A percentile compares a stretch with the other conserved stretches of the same genome.
Conservation (phyloP, 176 grass and related monocot genomes). For the Zoysia japonica region DNA sequence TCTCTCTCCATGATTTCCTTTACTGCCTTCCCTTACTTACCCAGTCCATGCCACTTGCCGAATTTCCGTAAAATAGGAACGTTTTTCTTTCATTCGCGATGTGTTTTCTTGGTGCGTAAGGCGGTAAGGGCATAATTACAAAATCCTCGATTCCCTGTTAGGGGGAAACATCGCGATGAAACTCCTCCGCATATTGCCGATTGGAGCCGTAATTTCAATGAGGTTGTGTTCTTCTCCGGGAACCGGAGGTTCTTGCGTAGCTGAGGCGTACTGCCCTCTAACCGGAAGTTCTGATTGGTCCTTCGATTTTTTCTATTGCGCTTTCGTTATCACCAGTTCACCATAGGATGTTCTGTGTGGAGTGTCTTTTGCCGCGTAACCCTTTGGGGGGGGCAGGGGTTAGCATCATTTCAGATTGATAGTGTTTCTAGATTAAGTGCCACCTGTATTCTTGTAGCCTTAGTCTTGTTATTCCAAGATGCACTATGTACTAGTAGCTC, state of each 20-base stretch:
- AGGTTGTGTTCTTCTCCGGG: slow-evolving; percentile 8
- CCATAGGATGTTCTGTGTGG: not conserved
- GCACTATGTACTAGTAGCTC: not conserved
- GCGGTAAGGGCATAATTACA: not conserved
- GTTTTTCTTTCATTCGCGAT: not conserved
- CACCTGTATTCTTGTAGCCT: slow-evolving; percentile 6
- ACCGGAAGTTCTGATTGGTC: not conserved
- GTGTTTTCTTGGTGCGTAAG: not conserved
- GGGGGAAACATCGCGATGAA: not conserved
- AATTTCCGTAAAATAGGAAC: not conserved
- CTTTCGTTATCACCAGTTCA: not conserved
- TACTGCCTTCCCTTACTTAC: not conserved
- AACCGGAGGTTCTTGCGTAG: not conserved
- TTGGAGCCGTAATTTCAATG: slow-evolving; percentile 2
- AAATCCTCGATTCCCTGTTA: not conserved
- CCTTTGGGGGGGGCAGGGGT: not conserved
- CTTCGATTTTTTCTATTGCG: not conserved
- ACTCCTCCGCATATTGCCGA: not conserved
- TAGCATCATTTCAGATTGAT: not conserved
- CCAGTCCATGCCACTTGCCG: not conserved
- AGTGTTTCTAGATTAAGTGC: not conserved
- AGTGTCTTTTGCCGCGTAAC: not conserved
- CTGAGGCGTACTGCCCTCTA: not conserved
- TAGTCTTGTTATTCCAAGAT: not conserved
- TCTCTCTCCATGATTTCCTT: not conserved